These are phyloP conservation scores for Xylariaceae sp. DNA, from an alignment of 2,329 filamentous ascomycete species.

Conservation along the genomic window DNA sequence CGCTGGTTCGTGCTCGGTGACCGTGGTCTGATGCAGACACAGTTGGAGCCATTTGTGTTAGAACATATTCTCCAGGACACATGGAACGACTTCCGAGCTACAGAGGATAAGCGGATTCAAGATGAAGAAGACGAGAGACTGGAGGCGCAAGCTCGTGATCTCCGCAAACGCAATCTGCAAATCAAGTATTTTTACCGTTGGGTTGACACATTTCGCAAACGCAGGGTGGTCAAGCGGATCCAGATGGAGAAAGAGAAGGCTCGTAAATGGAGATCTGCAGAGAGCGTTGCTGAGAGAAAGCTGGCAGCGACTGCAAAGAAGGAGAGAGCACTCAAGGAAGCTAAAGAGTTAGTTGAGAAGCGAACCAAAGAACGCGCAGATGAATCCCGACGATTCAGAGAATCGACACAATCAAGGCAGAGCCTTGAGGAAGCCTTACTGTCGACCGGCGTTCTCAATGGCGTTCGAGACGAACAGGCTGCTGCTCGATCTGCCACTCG, in stretches of 20 bases:
- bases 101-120: slow-evolving; percentile 39
- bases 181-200: slow-evolving; percentile 56
- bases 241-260: slow-evolving; percentile 49
- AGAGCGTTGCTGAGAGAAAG: slow-evolving; percentile 27
- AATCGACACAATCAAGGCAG: slow-evolving; percentile 19
- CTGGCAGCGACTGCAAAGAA: slow-evolving; percentile 18
- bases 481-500: slow-evolving; percentile 23
- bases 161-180: slow-evolving; percentile 45
- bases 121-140: slow-evolving; percentile 47
- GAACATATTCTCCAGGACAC: slow-evolving; percentile 41
- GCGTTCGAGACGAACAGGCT: slow-evolving; percentile 25
- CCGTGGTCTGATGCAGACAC: slow-evolving; percentile 47
- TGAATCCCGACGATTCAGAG: slow-evolving; percentile 16
- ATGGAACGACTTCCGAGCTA: slow-evolving; percentile 38
- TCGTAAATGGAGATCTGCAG: slow-evolving; percentile 39
- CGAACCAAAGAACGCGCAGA: slow-evolving; percentile 19
- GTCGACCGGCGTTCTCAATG: slow-evolving; percentile 27
- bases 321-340: slow-evolving; percentile 19
- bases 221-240: slow-evolving; percentile 47
- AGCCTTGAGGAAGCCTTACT: slow-evolving; percentile 28
- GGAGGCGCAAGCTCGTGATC: slow-evolving; percentile 45
- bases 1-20: slow-evolving; percentile 55
- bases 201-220: slow-evolving; percentile 46
- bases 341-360: slow-evolving; percentile 22
- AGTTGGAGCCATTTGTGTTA: slow-evolving; percentile 43